Conservation (phyloP, 2,329 filamentous ascomycete genomes). For the Fusarium multiceps region DNA sequence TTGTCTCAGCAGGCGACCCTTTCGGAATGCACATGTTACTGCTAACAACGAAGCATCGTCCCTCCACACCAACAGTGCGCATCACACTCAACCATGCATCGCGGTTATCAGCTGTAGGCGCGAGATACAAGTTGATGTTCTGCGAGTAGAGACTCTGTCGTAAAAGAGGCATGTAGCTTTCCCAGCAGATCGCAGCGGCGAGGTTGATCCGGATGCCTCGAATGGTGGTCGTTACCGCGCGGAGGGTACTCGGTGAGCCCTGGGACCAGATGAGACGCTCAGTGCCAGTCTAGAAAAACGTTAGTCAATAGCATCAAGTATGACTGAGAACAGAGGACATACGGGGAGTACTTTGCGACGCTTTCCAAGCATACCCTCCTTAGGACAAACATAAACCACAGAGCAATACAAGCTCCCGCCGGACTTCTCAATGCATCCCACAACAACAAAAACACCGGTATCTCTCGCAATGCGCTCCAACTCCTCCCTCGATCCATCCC, state of each 20-base stretch:
- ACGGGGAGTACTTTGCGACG: constrained; percentile 92
- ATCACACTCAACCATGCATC: constrained; percentile 87
- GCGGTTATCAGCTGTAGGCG: constrained; percentile 86
- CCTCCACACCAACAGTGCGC: constrained; percentile 83
- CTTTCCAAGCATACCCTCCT: constrained; percentile 80
- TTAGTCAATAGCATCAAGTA: not conserved
- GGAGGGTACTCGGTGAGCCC: constrained; percentile 80
- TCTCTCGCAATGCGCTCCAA: constrained; percentile 80
- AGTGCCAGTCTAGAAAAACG: constrained; percentile 69
- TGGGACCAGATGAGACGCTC: constrained; percentile 92
- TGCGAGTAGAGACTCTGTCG: constrained; percentile 87
- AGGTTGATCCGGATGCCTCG: constrained; percentile 83
- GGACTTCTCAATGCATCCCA: constrained; percentile 81
- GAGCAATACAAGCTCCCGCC: constrained; percentile 88
- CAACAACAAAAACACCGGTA: constrained; percentile 84
- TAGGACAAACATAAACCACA: constrained; percentile 84
- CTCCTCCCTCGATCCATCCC: constrained; percentile 77
- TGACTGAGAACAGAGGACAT: constrained; percentile 42
- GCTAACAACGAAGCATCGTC: constrained; percentile 85
- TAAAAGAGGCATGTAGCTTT: constrained; percentile 94
- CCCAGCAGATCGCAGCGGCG: constrained; percentile 93
- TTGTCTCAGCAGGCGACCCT: not conserved
- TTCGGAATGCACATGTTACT: constrained; percentile 81
- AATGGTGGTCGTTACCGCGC: constrained; percentile 82
- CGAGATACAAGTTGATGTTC: constrained; percentile 91